Evolutionary conservation across 352 stramenopile genomes (phyloP), one percentile per base, ranked within the genome.

Genomic region (Elongisporangium undulatum): DNA sequence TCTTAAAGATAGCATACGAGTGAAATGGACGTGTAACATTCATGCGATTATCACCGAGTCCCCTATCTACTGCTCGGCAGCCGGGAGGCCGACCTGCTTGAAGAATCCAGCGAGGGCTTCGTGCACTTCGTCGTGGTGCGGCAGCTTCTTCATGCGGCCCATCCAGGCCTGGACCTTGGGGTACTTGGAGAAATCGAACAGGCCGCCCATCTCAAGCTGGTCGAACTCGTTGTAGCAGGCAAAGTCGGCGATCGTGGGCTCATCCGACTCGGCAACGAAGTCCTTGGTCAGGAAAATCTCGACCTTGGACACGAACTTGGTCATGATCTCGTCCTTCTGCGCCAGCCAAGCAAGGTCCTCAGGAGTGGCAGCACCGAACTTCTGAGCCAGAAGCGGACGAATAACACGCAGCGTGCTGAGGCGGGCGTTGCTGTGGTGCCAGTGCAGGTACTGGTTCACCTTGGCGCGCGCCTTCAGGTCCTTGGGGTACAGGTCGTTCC

Each of bases 371-470:
- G 24, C 51, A 29, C 66, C 61, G 41, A 53, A 24, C 45, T 71
- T 69, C 24, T 53, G 38, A 5, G 53, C 59, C 23, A 74, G 65
- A 53, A 70, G 57, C 55, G 78, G 78, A 16, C 66, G 58, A 20
- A 88, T 23, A 13, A 88, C 55, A 23, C 79, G 69, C 13, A 63
- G 39, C 23, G 79, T 87, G 55, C 75, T 73, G n/a, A 71, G 39
- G 17, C 79, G 79, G 39, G 62, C 62, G 62, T 76, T 79, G 49
- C 67, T 85, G 72, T 90, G 80, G 64, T 90, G 80, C 80, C 80
- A 90, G 68, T 85, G 70, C 29, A 89, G 61, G 59, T 83, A 86
- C 67, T 89, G 45, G 64, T 87, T 79, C 26, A 89, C 55, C 56
- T 87, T 87, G 17, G 77, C 75, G 26, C 70, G 79, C n/a, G 63